Percentiles rank a stretch among this genome's conserved stretches.
phyloP scores from a whole-genome alignment of 1,284 basidiomycete species.

The Rhodofomes roseus region DNA sequence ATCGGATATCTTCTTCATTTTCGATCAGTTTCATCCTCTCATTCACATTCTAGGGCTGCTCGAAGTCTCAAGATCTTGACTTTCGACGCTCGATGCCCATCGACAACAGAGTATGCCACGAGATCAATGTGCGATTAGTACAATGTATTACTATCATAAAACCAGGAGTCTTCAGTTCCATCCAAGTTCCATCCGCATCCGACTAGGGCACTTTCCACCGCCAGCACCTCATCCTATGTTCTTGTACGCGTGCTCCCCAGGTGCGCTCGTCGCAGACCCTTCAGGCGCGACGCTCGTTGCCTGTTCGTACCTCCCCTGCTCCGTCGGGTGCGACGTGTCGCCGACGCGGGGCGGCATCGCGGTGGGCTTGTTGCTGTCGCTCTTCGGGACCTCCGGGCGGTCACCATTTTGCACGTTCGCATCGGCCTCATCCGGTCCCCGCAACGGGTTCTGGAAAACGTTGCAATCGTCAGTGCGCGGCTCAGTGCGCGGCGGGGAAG shows the following conservation, averaged over 20 bases:
- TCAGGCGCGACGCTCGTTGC: conserved; percentile 28
- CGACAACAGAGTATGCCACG: no score
- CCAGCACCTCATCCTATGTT: neutral
- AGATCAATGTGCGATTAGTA: no score
- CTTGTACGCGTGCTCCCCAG: conserved; percentile 2
- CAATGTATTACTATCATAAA: no score
- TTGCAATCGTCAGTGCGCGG: neutral
- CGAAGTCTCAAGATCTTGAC: no score
- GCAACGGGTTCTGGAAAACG: conserved; percentile 7
- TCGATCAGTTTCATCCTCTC: no score
- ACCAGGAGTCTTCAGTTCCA: no score
- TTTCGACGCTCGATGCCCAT: no score
- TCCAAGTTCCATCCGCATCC: no score
- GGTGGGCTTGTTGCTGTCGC: conserved; percentile 8
- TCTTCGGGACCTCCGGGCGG: conserved; percentile 6
- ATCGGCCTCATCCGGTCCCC: neutral
- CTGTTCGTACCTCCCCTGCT: conserved; percentile 22
- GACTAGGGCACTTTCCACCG: no score
- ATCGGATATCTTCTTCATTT: no score
- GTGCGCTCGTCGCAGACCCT: conserved; percentile 18
- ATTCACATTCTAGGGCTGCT: no score
- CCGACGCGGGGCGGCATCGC: conserved; percentile 9
- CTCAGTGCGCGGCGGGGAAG: neutral
- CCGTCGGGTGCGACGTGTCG: conserved; percentile 15
- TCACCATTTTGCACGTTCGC: neutral